Base-by-base conservation (phyloP, 2,329 filamentous ascomycete genomes). In the Tricladium varicosporioides region DNA sequence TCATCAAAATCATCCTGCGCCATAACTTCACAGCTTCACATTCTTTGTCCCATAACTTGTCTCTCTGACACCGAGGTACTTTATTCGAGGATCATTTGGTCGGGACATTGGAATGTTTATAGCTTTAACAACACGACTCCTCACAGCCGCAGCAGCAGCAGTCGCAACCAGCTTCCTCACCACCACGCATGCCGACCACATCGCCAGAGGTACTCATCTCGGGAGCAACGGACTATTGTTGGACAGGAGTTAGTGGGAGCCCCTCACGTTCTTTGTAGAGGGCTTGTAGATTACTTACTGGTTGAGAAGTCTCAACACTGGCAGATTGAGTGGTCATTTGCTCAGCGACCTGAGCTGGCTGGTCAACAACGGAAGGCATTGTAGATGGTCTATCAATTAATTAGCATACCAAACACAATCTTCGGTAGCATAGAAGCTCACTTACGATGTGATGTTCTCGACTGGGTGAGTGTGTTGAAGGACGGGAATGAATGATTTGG, bases 351-450 rank as follows among this genome's bases (percentile, higher is more conserved):
- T 68, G 63, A 42, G 64, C 48, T 53, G 67, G 67, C 57, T 69
- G 67, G 16, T 66, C 61, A 54, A 63, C 55, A 48, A 65, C 56
- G 59, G 59, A 54, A 65, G 67, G 63, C 67, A 69, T 69, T 14
- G 46, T 66, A 63, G 59, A 31, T 44, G 53, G 32, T 50, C 31
- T 27, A 44, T 51, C 31, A 19, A 11, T 18, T 36, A 46, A 42
- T 51, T 16, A 43, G 48, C 40, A 48, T 18, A 14, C 15, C 16
- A 22, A 27, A 46, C 32, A 15, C 40, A 10, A 40, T n/a, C n/a
- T n/a, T n/a, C n/a, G n/a, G n/a, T n/a, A n/a, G n/a, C 36, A n/a
- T 40, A 13, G 10, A 40, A 40, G 36, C 36, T 40, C 36, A 40
- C 36, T 27, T 27, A 7, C 4, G 22, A 4, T 27, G 22, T 7